phyloP scores from a whole-genome alignment of 768 basidiomycete species.

The Rubroboletus satanas region DNA sequence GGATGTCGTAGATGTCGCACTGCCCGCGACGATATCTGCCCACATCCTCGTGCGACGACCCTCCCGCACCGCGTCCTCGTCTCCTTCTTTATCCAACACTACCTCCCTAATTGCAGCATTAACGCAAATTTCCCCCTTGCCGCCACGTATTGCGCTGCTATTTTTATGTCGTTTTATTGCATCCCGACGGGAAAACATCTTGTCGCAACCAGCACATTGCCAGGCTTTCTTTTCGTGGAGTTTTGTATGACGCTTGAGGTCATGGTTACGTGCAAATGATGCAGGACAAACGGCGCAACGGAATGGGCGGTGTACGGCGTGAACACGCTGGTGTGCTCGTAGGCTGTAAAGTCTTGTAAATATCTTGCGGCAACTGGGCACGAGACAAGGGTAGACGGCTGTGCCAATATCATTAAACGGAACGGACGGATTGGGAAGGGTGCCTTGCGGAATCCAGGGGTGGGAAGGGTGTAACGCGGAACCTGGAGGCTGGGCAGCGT shows the following conservation, averaged over 20 bases:
- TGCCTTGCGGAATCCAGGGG: slow-evolving; percentile 27
- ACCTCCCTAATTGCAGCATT: slow-evolving; percentile 62
- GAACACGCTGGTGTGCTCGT: slow-evolving; percentile 66
- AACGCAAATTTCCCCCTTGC: slow-evolving; percentile 50
- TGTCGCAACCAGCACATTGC: slow-evolving; percentile 70
- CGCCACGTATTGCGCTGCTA: slow-evolving; percentile 47
- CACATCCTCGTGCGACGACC: slow-evolving; percentile 61
- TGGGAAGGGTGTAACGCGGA: slow-evolving; percentile 35
- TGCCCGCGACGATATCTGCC: slow-evolving; percentile 52
- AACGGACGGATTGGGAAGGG: slow-evolving; percentile 21
- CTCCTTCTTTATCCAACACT: slow-evolving; percentile 39
- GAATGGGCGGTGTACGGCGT: slow-evolving; percentile 62
- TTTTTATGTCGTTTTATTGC: slow-evolving; percentile 78
- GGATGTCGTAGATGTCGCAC: slow-evolving; percentile 2
- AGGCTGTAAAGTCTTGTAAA: slow-evolving; percentile 69
- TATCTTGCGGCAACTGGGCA: slow-evolving; percentile 58
- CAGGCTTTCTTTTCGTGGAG: slow-evolving; percentile 71
- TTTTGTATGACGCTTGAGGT: slow-evolving; percentile 72
- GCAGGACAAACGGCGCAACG: slow-evolving; percentile 64
- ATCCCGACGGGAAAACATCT: slow-evolving; percentile 72
- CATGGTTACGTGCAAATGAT: slow-evolving; percentile 75
- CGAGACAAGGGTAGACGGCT: slow-evolving; percentile 78
- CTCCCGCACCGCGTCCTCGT: slow-evolving; percentile 43
- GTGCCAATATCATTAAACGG: slow-evolving; percentile 55
- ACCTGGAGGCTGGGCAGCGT: slow-evolving; percentile 24